Evolutionary conservation across 2,329 filamentous ascomycete species (phyloP), one percentile per base, ranked within the genome.

Genomic region (Aureobasidium melanogenum): DNA sequence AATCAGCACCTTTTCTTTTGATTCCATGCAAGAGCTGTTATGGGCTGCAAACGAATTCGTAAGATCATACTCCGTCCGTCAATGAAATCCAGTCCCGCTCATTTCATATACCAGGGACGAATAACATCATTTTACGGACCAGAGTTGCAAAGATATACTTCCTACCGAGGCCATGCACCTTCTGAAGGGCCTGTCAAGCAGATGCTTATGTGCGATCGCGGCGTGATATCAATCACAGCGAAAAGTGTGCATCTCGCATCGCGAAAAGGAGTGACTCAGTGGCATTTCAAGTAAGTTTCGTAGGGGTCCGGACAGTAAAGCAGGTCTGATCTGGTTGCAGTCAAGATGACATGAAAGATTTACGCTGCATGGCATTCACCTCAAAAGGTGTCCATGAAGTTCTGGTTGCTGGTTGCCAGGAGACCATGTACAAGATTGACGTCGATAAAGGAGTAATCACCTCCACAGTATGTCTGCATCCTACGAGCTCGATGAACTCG

Each of bases 281-380:
- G 94, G 92, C 91, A 97, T 74, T 80, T 97, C 64, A 84, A 81
- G 80, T 91, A 83, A 65, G 83, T 38, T 6, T 10, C 10, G 28
- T 17, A 15, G 19, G 1, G 28, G 9, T 8, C 1, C 9, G 15
- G 22, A 24, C 12, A 22, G 15, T 22, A 3, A 28, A 6, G 7
- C 2, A 46, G 17, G 10, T 14, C 63, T 63, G 38, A 57, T 9
- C 10, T 12, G 22, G 3, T 17, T n/a, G 8, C 65, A 89, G 87
- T 65, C 81, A 85, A 69, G 79, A 85, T 30, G 87, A 88, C 61
- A 96, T 97, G 87, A 85, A 82, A 65, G 90, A 97, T 70, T 78
- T 99, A 65, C 85, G 86, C 67, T 97, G 94, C 74, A 97, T 97
- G 91, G 93, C 88, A 72, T 97, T 96, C 71, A 95, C 91, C 1